phyloP scores from a whole-genome alignment of 2,329 filamentous ascomycete genomes.

The Colletotrichum lupini region DNA sequence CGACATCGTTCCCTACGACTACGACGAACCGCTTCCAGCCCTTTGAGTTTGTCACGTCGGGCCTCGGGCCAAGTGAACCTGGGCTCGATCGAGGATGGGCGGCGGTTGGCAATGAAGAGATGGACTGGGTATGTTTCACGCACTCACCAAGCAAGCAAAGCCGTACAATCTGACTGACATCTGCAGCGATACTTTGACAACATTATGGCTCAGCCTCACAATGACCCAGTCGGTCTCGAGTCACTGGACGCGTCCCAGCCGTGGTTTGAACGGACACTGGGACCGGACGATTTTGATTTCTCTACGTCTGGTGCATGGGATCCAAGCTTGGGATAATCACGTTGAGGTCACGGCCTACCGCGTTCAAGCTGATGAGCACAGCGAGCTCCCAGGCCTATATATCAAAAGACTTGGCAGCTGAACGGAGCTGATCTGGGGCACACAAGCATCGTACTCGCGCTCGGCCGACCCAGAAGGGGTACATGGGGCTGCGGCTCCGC shows the following conservation, averaged over 20 bases:
- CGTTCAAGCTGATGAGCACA: not conserved
- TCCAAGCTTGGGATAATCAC: slow-evolving; percentile 5
- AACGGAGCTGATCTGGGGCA: slow-evolving; percentile 16
- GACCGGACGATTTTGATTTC: slow-evolving; percentile 21
- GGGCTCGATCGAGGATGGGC: slow-evolving; percentile 52
- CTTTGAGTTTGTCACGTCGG: slow-evolving; percentile 25
- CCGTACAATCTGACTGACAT: not conserved
- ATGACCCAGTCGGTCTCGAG: slow-evolving; percentile 19
- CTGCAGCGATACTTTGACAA: slow-evolving; percentile 35
- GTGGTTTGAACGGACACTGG: slow-evolving; percentile 26
- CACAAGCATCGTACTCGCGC: slow-evolving; percentile 5
- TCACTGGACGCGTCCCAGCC: slow-evolving; percentile 9
- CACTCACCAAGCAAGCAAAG: not conserved
- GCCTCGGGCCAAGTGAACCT: slow-evolving; percentile 37
- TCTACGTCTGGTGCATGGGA: slow-evolving; percentile 19
- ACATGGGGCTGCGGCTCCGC: slow-evolving; percentile 23
- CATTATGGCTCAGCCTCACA: slow-evolving; percentile 27
- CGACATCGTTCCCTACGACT: not conserved
- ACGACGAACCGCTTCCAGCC: slow-evolving; percentile 21
- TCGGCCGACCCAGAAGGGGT: not conserved
- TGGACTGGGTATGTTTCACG: slow-evolving; percentile 51
- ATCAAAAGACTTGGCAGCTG: slow-evolving; percentile 21
- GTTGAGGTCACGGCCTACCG: slow-evolving; percentile 5
- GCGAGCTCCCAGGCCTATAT: slow-evolving; percentile 8
- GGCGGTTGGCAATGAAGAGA: slow-evolving; percentile 41